Evolutionary conservation across 2,329 filamentous ascomycete species (phyloP).

Genomic region (Xylaria sp.): DNA sequence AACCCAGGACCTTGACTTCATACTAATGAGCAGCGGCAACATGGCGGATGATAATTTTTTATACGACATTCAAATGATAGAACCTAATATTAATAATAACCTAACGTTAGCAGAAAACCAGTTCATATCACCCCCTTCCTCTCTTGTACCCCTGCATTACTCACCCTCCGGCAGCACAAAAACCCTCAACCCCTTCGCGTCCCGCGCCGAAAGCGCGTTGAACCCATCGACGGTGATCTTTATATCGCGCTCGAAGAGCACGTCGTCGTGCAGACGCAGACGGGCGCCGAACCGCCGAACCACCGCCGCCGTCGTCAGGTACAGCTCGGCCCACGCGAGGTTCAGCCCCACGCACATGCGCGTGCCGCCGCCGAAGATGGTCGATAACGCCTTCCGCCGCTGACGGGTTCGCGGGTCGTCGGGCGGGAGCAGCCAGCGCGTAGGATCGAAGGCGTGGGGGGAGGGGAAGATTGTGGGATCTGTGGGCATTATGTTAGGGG

Average conservation of each 20-base stretch:
- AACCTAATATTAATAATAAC: neutral
- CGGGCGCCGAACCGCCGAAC: neutral
- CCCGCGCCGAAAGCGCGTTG: neutral
- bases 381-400: constrained; percentile 1
- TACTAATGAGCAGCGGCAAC: neutral
- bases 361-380: constrained; percentile 6
- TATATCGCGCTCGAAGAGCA: neutral
- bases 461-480: neutral
- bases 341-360: constrained; percentile 11
- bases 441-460: constrained; percentile 1
- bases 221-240: constrained; percentile 4
- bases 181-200: neutral
- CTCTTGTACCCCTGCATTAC: neutral
- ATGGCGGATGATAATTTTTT: neutral
- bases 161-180: neutral
- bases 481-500: neutral
- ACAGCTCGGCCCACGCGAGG: constrained; percentile 9
- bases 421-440: constrained; percentile 8
- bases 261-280: neutral
- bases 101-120: neutral
- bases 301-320: constrained; percentile 1
- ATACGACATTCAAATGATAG: neutral
- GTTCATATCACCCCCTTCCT: too few species aligned
- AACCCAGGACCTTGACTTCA: neutral
- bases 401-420: neutral